These are phyloP conservation scores for Termitomyces eurrhizus DNA, from an alignment of 768 basidiomycete genomes.

Conservation along the genomic window DNA sequence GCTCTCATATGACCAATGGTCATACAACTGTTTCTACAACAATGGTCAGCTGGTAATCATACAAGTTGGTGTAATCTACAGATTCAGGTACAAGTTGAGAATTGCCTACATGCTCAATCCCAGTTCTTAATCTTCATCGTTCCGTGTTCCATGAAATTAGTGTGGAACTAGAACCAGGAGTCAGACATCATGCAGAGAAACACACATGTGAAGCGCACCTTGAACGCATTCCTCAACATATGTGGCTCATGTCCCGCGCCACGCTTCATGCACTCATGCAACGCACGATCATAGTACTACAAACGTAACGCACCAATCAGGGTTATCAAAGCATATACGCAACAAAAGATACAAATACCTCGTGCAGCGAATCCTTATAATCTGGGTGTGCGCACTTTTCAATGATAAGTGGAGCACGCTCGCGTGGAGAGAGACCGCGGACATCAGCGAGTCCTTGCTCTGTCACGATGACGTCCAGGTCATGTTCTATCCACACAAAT, in stretches of 20 bases:
- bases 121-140: constrained; percentile 30
- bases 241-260: constrained; percentile 47
- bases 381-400: constrained; percentile 46
- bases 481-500: constrained; percentile 31
- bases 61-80: background rate
- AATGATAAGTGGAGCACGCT: constrained; percentile 43
- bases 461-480: constrained; percentile 43
- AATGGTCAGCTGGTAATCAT: background rate
- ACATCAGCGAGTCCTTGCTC: constrained; percentile 48
- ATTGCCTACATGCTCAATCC: constrained; percentile 17
- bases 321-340: background rate
- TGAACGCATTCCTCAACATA: constrained; percentile 32
- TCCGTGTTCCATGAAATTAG: constrained; percentile 27
- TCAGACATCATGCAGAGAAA: background rate
- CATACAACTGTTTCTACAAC: background rate
- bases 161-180: constrained; percentile 11
- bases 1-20: background rate
- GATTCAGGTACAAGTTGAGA: background rate
- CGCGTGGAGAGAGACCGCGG: constrained; percentile 41
- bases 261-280: constrained; percentile 38
- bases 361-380: constrained; percentile 37
- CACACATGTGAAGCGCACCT: background rate
- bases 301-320: background rate
- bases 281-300: constrained; percentile 39
- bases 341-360: constrained; percentile 19